Conservation (phyloP, 805 yeast genomes). For the Priceomyces haplophilus region DNA sequence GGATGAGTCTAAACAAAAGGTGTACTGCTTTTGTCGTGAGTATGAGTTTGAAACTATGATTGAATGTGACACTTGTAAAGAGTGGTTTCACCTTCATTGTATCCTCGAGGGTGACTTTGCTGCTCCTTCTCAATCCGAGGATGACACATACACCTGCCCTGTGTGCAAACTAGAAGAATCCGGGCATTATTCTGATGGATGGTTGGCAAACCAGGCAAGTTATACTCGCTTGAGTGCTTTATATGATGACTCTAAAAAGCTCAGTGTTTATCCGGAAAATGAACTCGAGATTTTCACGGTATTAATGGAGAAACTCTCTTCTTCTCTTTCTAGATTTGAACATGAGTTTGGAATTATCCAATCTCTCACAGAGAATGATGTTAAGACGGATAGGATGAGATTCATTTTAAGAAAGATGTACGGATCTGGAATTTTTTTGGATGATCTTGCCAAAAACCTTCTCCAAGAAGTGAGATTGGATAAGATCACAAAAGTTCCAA, state of each 20-base stretch:
- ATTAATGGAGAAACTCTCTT: conserved; percentile 8
- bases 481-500: neutral
- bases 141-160: conserved; percentile 29
- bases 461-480: neutral
- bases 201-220: conserved; percentile 14
- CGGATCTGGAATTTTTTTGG: conserved; percentile 26
- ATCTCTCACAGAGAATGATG: conserved; percentile 1
- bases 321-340: conserved; percentile 7
- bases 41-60: conserved; percentile 62
- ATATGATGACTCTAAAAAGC: conserved; percentile 10
- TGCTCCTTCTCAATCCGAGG: conserved; percentile 10
- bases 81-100: conserved; percentile 69
- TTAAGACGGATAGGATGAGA: conserved; percentile 20
- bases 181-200: conserved; percentile 11
- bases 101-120: conserved; percentile 29
- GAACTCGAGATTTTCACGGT: conserved; percentile 20
- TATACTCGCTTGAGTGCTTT: conserved; percentile 12
- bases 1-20: conserved; percentile 12
- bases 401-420: conserved; percentile 28
- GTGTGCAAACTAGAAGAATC: conserved; percentile 27
- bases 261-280: conserved; percentile 19
- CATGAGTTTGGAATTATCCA: conserved; percentile 3
- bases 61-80: conserved; percentile 66
- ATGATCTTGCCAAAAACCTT: conserved; percentile 15
- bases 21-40: conserved; percentile 63